Evolutionary conservation across 176 grass and related monocot genomes (phyloP).

Genomic region (Coix lacrymajobi): DNA sequence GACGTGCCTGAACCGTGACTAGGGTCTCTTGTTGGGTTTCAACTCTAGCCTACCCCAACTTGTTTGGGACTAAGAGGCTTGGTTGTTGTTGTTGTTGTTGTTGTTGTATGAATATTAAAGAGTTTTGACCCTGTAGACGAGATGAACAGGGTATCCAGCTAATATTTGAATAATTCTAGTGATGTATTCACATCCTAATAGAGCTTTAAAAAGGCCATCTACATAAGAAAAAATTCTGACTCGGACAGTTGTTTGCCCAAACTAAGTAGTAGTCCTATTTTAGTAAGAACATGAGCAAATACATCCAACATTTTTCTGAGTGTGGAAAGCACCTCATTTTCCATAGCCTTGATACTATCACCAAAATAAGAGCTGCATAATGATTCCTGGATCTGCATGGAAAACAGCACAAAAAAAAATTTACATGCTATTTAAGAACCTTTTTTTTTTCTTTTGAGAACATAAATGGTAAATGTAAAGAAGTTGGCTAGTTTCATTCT

Average conservation of each 20-base stretch:
- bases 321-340: constrained; percentile 29
- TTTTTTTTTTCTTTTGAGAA: neutral
- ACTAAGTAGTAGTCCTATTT: neutral
- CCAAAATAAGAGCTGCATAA: constrained; percentile 15
- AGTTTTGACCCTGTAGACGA: neutral
- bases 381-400: constrained; percentile 31
- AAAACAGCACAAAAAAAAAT: constrained; percentile 9
- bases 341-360: constrained; percentile 26
- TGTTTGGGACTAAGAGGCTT: too few relatives aligned
- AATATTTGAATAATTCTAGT: neutral
- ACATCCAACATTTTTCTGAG: neutral
- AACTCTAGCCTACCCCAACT: too few relatives aligned
- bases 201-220: neutral
- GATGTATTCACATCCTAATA: neutral
- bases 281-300: neutral
- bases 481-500: neutral
- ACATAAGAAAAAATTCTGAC: neutral
- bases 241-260: neutral
- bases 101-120: neutral
- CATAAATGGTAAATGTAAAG: neutral
- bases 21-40: too few relatives aligned
- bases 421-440: neutral
- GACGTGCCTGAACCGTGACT: too few relatives aligned
- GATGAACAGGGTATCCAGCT: neutral
- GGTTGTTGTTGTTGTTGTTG: too few relatives aligned